These are phyloP conservation scores for Hypoxylon sp. DNA, from an alignment of 2,329 filamentous ascomycete species.

Conservation along the genomic window DNA sequence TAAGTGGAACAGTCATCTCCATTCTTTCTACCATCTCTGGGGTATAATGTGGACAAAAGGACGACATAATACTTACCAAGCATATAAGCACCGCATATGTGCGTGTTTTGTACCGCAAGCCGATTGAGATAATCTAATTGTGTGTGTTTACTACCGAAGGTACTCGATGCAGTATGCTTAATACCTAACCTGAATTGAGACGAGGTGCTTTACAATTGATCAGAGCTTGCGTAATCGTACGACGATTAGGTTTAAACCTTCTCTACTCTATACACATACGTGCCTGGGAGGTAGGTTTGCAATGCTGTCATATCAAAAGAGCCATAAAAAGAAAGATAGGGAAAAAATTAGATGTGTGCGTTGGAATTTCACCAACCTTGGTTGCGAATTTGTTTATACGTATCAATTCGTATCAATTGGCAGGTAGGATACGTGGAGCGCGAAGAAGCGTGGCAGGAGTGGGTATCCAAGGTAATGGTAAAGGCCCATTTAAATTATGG, in stretches of 20 bases:
- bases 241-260: conserved; percentile 30
- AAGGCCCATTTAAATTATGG: conserved; percentile 43
- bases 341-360: conserved; percentile 6
- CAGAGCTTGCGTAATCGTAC: conserved; percentile 39
- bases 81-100: conserved; percentile 17
- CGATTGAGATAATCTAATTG: not conserved
- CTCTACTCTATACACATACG: not conserved
- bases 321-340: conserved; percentile 1
- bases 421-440: conserved; percentile 24
- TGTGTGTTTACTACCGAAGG: not conserved
- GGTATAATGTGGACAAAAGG: conserved; percentile 16
- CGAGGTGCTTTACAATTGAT: not conserved
- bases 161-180: not conserved
- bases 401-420: conserved; percentile 10
- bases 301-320: conserved; percentile 7
- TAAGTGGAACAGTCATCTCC: conserved; percentile 19
- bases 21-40: conserved; percentile 5
- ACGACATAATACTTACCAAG: conserved; percentile 5
- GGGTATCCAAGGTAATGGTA: conserved; percentile 37
- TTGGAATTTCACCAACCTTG: conserved; percentile 31
- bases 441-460: conserved; percentile 36
- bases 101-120: conserved; percentile 16
- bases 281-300: too few relatives aligned
- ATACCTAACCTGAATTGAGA: not conserved
- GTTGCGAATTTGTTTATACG: conserved; percentile 11